These are phyloP conservation scores for Trypanosoma caninum DNA, from an alignment of 208 protist species.

Conservation along the genomic window DNA sequence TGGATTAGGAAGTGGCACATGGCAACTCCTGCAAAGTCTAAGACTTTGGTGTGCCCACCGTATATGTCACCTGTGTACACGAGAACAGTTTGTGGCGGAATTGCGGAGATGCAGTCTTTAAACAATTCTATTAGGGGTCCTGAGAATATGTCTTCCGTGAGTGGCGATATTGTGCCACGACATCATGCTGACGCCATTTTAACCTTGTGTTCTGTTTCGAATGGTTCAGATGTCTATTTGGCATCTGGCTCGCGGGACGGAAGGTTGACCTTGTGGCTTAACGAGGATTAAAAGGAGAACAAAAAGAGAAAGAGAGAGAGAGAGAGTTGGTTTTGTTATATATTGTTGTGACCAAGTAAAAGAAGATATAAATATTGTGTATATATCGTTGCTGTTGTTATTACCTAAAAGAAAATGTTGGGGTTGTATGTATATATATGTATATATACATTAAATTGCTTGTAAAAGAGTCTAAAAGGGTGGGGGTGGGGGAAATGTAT, in stretches of 20 bases:
- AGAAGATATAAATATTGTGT: too few relatives aligned
- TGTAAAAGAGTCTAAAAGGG: too few relatives aligned
- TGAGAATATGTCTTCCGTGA: neutral
- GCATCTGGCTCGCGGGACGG: constrained; percentile 59
- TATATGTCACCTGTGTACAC: constrained; percentile 34
- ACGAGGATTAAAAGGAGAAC: constrained; percentile 20
- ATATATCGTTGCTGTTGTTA: too few relatives aligned
- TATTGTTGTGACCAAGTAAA: too few relatives aligned
- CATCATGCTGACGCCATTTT: constrained; percentile 65
- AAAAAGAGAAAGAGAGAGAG: neutral
- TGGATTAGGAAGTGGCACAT: constrained; percentile 57
- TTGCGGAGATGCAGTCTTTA: constrained; percentile 10
- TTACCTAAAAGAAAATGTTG: too few relatives aligned
- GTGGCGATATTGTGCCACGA: constrained; percentile 16
- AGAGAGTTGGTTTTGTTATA: neutral
- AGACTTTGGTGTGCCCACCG: constrained; percentile 36
- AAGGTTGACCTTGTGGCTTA: constrained; percentile 57
- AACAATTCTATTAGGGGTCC: neutral
- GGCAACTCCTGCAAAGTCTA: constrained; percentile 24
- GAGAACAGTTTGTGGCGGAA: neutral
- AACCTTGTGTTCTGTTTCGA: constrained; percentile 32
- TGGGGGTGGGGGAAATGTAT: too few relatives aligned
- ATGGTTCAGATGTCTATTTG: constrained; percentile 21
- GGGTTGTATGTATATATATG: too few relatives aligned
- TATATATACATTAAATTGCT: too few relatives aligned